These are phyloP conservation scores for Picochlorum costavermella DNA, from an alignment of 139 green algal species.

Conservation along the genomic window DNA sequence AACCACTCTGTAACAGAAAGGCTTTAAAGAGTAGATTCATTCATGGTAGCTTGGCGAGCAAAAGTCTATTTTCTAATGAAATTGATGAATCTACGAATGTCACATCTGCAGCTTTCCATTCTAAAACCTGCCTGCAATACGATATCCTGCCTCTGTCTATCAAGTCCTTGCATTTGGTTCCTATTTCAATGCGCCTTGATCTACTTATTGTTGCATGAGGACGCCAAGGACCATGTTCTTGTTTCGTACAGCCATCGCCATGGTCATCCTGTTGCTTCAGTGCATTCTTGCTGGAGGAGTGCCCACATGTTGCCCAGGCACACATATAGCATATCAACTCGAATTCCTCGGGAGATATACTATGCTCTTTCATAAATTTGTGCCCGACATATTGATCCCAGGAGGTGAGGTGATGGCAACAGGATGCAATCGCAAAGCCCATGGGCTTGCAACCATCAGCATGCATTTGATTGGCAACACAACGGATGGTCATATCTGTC, in stretches of 20 bases:
- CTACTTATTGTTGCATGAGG: constrained; percentile 15
- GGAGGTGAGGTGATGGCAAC: constrained; percentile 76
- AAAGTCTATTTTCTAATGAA: too few relatives aligned
- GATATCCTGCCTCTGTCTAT: constrained; percentile 50
- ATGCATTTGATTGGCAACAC: constrained; percentile 1
- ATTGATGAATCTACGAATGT: neutral
- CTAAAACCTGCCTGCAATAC: too few relatives aligned
- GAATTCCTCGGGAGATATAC: constrained; percentile 61
- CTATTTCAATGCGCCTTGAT: constrained; percentile 36
- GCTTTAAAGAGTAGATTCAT: too few relatives aligned
- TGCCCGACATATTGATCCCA: constrained; percentile 67
- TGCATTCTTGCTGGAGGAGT: constrained; percentile 26
- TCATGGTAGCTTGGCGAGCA: too few relatives aligned
- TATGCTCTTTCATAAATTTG: constrained; percentile 31
- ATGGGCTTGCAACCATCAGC: neutral
- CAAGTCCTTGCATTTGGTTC: constrained; percentile 54
- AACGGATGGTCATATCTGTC: constrained; percentile 63
- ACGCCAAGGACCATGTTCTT: constrained; percentile 5
- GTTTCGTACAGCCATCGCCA: neutral
- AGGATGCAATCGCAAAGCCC: constrained; percentile 60
- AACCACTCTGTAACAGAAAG: too few relatives aligned
- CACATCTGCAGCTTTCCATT: too few relatives aligned
- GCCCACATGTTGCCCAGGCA: constrained; percentile 65
- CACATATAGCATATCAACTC: constrained; percentile 67
- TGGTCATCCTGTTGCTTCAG: constrained; percentile 8